phyloP scores from a whole-genome alignment of 768 basidiomycete species.

The Saitozyma sp. region DNA sequence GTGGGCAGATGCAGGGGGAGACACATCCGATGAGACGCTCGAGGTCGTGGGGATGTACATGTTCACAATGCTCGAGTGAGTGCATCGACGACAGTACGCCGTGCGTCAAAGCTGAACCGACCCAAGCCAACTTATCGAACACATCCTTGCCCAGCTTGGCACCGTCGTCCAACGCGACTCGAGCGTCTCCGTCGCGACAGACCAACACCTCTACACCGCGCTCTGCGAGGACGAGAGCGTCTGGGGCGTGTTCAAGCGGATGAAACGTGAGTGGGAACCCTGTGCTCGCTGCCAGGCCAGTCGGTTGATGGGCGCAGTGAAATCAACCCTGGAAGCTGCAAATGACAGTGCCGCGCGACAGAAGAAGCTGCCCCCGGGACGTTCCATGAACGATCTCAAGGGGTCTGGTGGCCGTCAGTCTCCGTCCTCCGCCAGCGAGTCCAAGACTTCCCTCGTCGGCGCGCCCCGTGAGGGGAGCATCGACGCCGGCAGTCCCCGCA shows the following conservation, averaged over 20 bases:
- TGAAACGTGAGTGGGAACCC: slow-evolving; percentile 67
- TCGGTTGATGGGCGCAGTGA: too few species aligned
- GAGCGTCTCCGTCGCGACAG: slow-evolving; percentile 69
- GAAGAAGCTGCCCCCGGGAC: too few species aligned
- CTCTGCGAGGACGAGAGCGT: slow-evolving; percentile 87
- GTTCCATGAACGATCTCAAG: too few species aligned
- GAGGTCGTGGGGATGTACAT: slow-evolving; percentile 85
- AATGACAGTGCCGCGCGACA: too few species aligned
- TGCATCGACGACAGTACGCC: slow-evolving; percentile 15
- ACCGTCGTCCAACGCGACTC: slow-evolving; percentile 83
- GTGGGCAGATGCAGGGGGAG: slow-evolving; percentile 64
- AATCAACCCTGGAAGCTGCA: too few species aligned
- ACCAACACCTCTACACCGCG: slow-evolving; percentile 80
- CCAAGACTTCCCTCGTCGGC: too few species aligned
- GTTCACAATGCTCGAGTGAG: slow-evolving; percentile 90
- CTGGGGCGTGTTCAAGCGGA: slow-evolving; percentile 77
- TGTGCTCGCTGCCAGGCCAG: too few species aligned
- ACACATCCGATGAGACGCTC: slow-evolving; percentile 61
- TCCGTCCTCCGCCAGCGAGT: too few species aligned
- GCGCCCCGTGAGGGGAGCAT: too few species aligned
- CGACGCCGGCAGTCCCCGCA: too few species aligned
- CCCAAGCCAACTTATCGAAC: slow-evolving; percentile 59
- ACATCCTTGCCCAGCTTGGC: slow-evolving; percentile 78
- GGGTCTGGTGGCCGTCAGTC: too few species aligned
- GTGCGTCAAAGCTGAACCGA: slow-evolving; percentile 11